Percentiles rank a stretch among this genome's conserved stretches.
phyloP scores from a whole-genome alignment of 1,139 yeast genomes.

The Nakaseomyces delphensis region DNA sequence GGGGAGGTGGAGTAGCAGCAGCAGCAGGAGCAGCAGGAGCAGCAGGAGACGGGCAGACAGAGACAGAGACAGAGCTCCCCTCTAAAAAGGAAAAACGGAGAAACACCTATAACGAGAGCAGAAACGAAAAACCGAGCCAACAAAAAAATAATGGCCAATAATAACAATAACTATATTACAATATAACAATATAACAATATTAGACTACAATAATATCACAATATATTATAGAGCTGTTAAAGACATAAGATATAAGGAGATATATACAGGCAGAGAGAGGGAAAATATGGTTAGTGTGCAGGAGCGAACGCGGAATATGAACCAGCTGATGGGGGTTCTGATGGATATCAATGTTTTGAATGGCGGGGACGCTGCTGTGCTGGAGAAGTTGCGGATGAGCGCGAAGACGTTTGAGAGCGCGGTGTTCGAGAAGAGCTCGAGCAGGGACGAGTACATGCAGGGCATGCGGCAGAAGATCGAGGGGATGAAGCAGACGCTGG shows the following conservation, averaged over 20 bases:
- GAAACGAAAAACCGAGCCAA: too few species aligned
- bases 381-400: slow-evolving; percentile 31
- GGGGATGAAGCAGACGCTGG: slow-evolving; percentile 30
- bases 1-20: too few species aligned
- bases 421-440: slow-evolving; percentile 29
- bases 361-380: slow-evolving; percentile 29
- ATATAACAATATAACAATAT: too few species aligned
- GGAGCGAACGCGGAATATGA: slow-evolving; percentile 30
- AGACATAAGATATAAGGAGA: background rate
- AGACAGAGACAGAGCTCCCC: too few species aligned
- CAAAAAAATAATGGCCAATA: too few species aligned
- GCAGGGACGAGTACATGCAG: slow-evolving; percentile 30
- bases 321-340: slow-evolving; percentile 29
- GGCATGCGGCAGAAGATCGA: slow-evolving; percentile 31
- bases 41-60: too few species aligned
- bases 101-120: too few species aligned
- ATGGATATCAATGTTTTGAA: slow-evolving; percentile 31
- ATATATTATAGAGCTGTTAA: background rate
- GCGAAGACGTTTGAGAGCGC: slow-evolving; percentile 33
- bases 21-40: too few species aligned
- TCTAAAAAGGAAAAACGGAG: too few species aligned
- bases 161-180: too few species aligned
- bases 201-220: too few species aligned
- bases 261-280: background rate
- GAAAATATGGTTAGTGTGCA: slow-evolving; percentile 24